phyloP scores from a whole-genome alignment of 495 filamentous ascomycete genomes.

The Neurospora sp. region DNA sequence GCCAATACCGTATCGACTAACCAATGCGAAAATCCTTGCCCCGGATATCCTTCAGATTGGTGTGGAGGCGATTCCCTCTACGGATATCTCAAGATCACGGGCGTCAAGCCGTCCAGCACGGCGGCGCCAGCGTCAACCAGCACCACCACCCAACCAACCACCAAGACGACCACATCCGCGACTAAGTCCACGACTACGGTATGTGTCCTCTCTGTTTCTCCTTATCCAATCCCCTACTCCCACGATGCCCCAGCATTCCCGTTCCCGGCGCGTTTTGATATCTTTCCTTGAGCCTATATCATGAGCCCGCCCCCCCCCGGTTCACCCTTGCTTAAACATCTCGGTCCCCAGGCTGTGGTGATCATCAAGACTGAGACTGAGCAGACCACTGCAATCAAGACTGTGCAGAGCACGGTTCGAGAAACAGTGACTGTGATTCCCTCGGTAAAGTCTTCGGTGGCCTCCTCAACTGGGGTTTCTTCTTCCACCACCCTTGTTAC shows the following conservation, averaged over 20 bases:
- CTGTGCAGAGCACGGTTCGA: constrained; percentile 22
- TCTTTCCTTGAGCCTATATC: not conserved
- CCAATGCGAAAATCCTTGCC: constrained; percentile 27
- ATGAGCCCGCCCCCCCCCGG: not conserved
- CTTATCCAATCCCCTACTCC: not conserved
- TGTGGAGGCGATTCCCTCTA: constrained; percentile 31
- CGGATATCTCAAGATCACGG: constrained; percentile 28
- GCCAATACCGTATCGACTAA: constrained; percentile 19
- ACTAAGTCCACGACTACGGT: constrained; percentile 6
- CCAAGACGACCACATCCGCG: not conserved
- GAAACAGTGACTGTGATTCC: constrained; percentile 17
- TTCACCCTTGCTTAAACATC: not conserved
- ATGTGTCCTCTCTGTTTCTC: constrained; percentile 1
- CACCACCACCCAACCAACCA: not conserved
- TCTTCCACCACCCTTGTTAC: constrained; percentile 15
- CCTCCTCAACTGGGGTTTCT: constrained; percentile 4
- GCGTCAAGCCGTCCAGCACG: constrained; percentile 19
- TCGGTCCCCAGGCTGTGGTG: not conserved
- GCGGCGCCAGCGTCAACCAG: constrained; percentile 4
- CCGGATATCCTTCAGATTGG: constrained; percentile 29
- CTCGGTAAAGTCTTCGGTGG: constrained; percentile 7
- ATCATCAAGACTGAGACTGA: constrained; percentile 3
- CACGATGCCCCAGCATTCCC: not conserved
- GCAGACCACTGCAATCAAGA: constrained; percentile 25
- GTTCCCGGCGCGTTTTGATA: not conserved